phyloP scores from a whole-genome alignment of 805 yeast species.

The Candida incommunis region DNA sequence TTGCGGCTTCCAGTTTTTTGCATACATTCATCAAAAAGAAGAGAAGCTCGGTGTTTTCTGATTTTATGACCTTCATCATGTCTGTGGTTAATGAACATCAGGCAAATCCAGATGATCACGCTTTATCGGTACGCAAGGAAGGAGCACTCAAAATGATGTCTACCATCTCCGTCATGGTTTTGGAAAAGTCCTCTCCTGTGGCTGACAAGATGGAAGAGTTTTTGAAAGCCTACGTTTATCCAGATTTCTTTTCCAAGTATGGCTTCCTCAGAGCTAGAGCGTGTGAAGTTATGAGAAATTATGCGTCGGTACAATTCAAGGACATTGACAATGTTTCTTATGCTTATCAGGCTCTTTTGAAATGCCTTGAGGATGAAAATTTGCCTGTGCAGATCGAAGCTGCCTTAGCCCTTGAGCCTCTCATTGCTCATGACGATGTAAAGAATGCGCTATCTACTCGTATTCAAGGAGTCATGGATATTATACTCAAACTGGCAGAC shows the following conservation, averaged over 20 bases:
- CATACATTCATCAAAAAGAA: slow-evolving; percentile 60
- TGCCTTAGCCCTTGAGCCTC: slow-evolving; percentile 74
- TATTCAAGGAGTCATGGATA: slow-evolving; percentile 73
- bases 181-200: slow-evolving; percentile 42
- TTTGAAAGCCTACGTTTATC: slow-evolving; percentile 48
- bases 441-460: slow-evolving; percentile 51
- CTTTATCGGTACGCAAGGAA: slow-evolving; percentile 50
- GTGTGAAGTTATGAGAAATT: slow-evolving; percentile 33
- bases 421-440: slow-evolving; percentile 49
- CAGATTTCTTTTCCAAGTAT: slow-evolving; percentile 50
- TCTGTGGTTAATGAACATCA: slow-evolving; percentile 24
- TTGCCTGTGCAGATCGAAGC: slow-evolving; percentile 75
- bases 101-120: slow-evolving; percentile 22
- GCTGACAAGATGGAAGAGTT: slow-evolving; percentile 54
- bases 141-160: slow-evolving; percentile 73
- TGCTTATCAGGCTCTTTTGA: slow-evolving; percentile 25
- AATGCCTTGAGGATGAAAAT: slow-evolving; percentile 32
- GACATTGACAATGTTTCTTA: slow-evolving; percentile 54
- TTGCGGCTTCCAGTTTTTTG: slow-evolving; percentile 64
- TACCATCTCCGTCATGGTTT: slow-evolving; percentile 42
- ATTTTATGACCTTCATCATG: slow-evolving; percentile 31
- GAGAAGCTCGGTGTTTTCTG: slow-evolving; percentile 14
- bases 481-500: slow-evolving; percentile 56
- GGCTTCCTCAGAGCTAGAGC: slow-evolving; percentile 56
- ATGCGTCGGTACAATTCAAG: slow-evolving; percentile 47